Evolutionary conservation across 1,139 yeast genomes (phyloP).

Genomic region (Pichia sp.): DNA sequence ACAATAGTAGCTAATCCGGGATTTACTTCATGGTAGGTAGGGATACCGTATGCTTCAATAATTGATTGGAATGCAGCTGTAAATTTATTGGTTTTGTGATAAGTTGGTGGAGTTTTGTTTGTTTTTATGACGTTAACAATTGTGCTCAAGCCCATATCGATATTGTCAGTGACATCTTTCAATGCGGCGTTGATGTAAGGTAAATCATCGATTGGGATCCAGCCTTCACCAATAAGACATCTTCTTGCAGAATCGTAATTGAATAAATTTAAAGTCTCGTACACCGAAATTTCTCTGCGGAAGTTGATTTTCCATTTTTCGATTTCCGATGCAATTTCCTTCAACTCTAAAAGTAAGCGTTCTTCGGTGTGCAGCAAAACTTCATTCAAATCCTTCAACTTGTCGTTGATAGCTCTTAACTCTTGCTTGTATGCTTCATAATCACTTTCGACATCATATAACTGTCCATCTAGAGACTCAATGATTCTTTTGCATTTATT

Average conservation of each 20-base stretch:
- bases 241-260: conserved; percentile 82
- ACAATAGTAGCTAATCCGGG: conserved; percentile 94
- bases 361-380: conserved; percentile 70
- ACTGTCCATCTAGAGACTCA: conserved; percentile 76
- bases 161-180: conserved; percentile 53
- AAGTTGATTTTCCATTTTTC: conserved; percentile 64
- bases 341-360: conserved; percentile 70
- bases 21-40: conserved; percentile 90
- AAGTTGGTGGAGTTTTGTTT: conserved; percentile 88
- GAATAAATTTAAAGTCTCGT: conserved; percentile 71
- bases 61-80: conserved; percentile 89
- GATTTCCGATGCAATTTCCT: conserved; percentile 70
- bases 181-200: conserved; percentile 43
- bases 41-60: conserved; percentile 93
- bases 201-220: conserved; percentile 59
- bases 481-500: conserved; percentile 69
- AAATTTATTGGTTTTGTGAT: conserved; percentile 84
- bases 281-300: conserved; percentile 70
- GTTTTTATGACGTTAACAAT: conserved; percentile 80
- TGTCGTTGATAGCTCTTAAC: conserved; percentile 56
- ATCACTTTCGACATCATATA: conserved; percentile 66
- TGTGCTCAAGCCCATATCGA: conserved; percentile 61
- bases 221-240: conserved; percentile 94
- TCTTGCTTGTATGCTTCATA: conserved; percentile 51
- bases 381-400: conserved; percentile 41